Evolutionary conservation across 768 basidiomycete species (phyloP), one percentile per base, ranked within the genome.

Genomic region (Tylopilus balloui): DNA sequence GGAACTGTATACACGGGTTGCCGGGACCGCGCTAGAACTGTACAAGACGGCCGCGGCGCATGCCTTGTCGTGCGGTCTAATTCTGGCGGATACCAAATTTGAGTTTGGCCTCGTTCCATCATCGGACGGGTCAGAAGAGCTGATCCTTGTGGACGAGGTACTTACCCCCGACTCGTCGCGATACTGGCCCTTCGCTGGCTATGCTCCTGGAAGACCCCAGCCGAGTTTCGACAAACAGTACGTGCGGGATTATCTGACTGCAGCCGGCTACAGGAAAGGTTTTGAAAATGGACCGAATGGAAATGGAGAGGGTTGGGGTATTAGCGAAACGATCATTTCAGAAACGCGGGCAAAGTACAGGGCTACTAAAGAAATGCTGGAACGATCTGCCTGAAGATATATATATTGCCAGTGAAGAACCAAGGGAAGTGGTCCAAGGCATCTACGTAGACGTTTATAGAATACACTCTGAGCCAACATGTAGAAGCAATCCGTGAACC

Each of bases 81-180:
- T 98, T 60, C 83, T 99, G 37, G 96, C 93, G 20, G 95, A 99
- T 68, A 98, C 94, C 34, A 99, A 99, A 67, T 97, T 98, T 68
- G 96, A 98, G 71, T 99, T 99, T 62, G 96, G 96, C 6, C 79
- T 97, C 37, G 61, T 92, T 41, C 73, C 72, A 3, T 68, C 71
- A 8, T 48, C 60, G 9, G 56, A 56, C 29, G 60, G 57, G 57
- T 6, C 64, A 64, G 57, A 74, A 67, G 68, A 79, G 21, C 74
- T 97, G 20, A 88, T 95, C 53, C 79, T 98, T 41, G 85, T 98
- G 56, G 96, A 99, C 68, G 96, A 99, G 64, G 80, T 89, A n/a
- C 79, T 99, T 45, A 98, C 96, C 0, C 94, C 95, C 17, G 96
- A 99, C 67, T 97, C 93, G 12, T 96, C 92, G 15, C 80, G 95